These are phyloP conservation scores for Pelargonium myrrhifolium DNA, from an alignment of 441 rosid genomes.

Conservation along the genomic window DNA sequence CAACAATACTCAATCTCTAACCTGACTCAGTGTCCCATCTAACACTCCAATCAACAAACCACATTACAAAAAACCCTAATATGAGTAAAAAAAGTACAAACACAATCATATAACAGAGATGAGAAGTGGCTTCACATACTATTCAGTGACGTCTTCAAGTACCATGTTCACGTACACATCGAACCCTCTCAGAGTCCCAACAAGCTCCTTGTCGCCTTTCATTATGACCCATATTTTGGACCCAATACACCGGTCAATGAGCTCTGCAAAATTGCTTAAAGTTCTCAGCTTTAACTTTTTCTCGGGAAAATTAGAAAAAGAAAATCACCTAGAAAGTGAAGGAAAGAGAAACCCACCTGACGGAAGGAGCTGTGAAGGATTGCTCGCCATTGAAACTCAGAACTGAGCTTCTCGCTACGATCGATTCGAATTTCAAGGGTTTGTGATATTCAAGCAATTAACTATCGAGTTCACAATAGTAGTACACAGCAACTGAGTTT, in stretches of 20 bases:
- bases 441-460: too few species aligned
- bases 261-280: conserved; percentile 42
- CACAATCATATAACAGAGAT: background rate
- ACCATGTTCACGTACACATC: conserved; percentile 96
- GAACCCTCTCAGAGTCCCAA: conserved; percentile 75
- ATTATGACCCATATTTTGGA: conserved; percentile 93
- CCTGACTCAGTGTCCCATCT: too few species aligned
- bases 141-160: conserved; percentile 62
- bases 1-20: too few species aligned
- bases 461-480: too few species aligned
- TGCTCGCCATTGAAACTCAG: conserved; percentile 51
- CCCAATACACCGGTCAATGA: conserved; percentile 88
- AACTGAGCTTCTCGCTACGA: background rate
- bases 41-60: too few species aligned
- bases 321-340: background rate
- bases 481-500: too few species aligned
- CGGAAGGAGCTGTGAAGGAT: conserved; percentile 90
- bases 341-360: conserved; percentile 34
- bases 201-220: conserved; percentile 99
- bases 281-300: background rate
- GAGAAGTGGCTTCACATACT: background rate
- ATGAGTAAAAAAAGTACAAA: background rate
- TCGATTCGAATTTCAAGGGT: background rate
- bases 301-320: background rate
- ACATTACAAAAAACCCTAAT: background rate